Evolutionary conservation across 1,139 yeast species (phyloP), one percentile per base, ranked within the genome.

Genomic region (Wickerhamiella pararugosa): DNA sequence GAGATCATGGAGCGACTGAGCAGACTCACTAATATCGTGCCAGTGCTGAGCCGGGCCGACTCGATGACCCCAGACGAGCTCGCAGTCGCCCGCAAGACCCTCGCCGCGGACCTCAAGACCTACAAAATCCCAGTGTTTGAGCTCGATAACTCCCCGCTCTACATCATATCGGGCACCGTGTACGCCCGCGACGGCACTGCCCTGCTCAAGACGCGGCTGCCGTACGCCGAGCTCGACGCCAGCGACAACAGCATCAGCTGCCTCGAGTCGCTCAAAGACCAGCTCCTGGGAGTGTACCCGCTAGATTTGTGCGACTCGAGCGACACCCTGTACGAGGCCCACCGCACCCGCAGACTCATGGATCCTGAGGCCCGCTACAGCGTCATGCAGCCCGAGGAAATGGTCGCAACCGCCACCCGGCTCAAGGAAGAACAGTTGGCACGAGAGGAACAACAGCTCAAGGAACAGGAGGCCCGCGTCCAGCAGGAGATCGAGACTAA

Each of bases 221-320:
- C 95, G 25, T 87, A 96, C 95, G 97, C 97, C 4, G 62, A 73
- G 41, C 77, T 90, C 38, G 93, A 87, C 59, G 82, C 90, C 42
- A 82, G 82, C 55, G 90, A 90, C 60, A 76, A 92, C 25, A 73
- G 75, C 46, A 72, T 76, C 51, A 76, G 87, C 45, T 97, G 90
- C 58, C 83, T 90, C 58, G 70, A 76, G 15, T 67, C 79, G 29
- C 68, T 90, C 53, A 77, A 84, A 56, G 79, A 83, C 45, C 82
- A 90, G 5, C 63, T 90, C 37, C 71, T 90, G 52, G 82, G 86
- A 46, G 74, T 90, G 9, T 96, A 87, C 58, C 68, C 87, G 54
- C 78, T 76, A 53, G 98, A 90, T 58, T 73, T 90, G 63, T 86
- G 86, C 64, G 97, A 90, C 57, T 76, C 79, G 58, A 90, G 97